Evolutionary conservation across 371 early-diverging fungal genomes (phyloP), one percentile per base, ranked within the genome.

Genomic region (Massospora cicadina): DNA sequence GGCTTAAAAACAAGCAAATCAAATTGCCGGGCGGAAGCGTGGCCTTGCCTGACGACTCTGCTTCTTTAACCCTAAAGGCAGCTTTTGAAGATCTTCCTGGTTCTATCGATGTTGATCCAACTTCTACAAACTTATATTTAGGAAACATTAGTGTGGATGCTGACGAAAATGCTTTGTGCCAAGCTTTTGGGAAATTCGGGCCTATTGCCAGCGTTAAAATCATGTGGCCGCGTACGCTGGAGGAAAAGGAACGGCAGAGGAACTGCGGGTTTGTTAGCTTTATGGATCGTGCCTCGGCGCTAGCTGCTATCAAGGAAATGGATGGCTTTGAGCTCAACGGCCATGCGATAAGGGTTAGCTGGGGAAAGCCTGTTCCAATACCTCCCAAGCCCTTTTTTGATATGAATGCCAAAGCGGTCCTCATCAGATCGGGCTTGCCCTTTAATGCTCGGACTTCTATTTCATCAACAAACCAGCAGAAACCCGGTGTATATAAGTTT

Each of bases 181-280:
- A 77, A 65, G 80, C 78, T 26, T 95, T 95, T 80, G 92, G 77
- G 24, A 74, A 70, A 27, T 88, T 76, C 69, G 96, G 96, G 0
- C 86, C 93, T 0, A 90, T 95, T 68, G 95, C 86, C 2, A 89
- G 90, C 61, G 88, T 93, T 61, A 94, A 95, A 71, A 88, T 95
- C 58, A 91, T 94, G 93, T 90, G 91, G 91, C 95, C 96, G 1
- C 84, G 93, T 17, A 88, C 88, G 0, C 78, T 76, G 56, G 93
- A 90, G 62, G 93, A 91, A 68, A 78, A 76, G 33, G 86, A 84
- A 10, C 79, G 93, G 17, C 30, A 55, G 0, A 75, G 85, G 13
- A 88, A 89, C 67, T 85, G 83, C 65, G 93, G 90, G 2, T 94
- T 94, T 76, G 90, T 95, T 13, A 84, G 90, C 65, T 95, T 90